These are phyloP conservation scores for Colletotrichum sp. DNA, from an alignment of 2,329 filamentous ascomycete species.

Conservation along the genomic window DNA sequence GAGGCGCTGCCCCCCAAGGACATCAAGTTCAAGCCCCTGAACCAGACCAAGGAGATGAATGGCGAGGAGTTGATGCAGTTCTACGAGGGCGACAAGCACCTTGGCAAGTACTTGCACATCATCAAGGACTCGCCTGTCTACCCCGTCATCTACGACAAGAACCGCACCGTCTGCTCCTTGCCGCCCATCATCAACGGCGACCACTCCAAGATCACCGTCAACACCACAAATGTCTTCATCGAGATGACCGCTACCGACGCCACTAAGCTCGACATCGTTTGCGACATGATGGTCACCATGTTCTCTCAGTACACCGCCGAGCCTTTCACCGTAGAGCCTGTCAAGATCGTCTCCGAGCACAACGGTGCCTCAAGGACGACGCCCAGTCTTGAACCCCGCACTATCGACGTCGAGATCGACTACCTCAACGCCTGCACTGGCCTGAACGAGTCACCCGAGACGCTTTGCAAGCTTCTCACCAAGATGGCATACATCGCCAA, in stretches of 20 bases:
- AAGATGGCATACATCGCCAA: conserved; percentile 89
- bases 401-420: conserved; percentile 82
- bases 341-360: conserved; percentile 91
- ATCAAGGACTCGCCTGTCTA: conserved; percentile 94
- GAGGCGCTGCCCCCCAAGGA: conserved; percentile 91
- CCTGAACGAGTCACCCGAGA: conserved; percentile 73
- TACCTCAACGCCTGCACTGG: conserved; percentile 96
- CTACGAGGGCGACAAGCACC: conserved; percentile 93
- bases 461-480: conserved; percentile 79
- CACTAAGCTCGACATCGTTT: conserved; percentile 95
- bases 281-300: conserved; percentile 96
- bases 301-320: conserved; percentile 92
- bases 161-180: conserved; percentile 86
- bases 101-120: conserved; percentile 90
- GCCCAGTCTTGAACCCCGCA: conserved; percentile 79
- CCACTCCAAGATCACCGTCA: conserved; percentile 91
- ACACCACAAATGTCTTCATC: conserved; percentile 94
- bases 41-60: conserved; percentile 89
- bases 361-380: conserved; percentile 83
- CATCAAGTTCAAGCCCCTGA: conserved; percentile 89
- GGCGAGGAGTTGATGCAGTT: conserved; percentile 90
- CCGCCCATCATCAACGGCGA: conserved; percentile 98
- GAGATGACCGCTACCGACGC: conserved; percentile 96
- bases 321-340: conserved; percentile 90
- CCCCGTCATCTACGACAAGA: conserved; percentile 92